Evolutionary conservation across 192 early-diverging fungal genomes (phyloP).

Genomic region (Backusella parvicylindrica): DNA sequence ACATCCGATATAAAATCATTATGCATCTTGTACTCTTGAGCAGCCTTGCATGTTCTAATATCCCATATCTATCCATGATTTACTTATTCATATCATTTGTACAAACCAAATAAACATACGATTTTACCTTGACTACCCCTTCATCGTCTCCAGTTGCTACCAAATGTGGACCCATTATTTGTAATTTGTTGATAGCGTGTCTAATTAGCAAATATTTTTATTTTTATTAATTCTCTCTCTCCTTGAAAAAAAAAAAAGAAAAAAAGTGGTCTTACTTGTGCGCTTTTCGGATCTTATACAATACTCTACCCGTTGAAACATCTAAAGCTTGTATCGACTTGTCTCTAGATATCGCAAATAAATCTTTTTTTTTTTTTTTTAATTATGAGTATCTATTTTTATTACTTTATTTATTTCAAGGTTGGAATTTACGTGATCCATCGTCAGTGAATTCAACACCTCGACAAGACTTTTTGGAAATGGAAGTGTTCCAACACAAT

Average conservation of each 20-base stretch:
- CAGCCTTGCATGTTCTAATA: constrained; percentile 65
- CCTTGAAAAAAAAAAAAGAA: background rate
- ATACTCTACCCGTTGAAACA: constrained; percentile 67
- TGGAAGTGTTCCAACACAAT: constrained; percentile 46
- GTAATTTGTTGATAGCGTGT: constrained; percentile 76
- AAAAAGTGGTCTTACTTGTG: constrained; percentile 84
- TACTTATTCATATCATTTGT: background rate
- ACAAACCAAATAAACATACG: background rate
- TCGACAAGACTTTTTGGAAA: constrained; percentile 84
- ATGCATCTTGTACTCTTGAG: constrained; percentile 78
- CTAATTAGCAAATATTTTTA: background rate
- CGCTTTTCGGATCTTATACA: constrained; percentile 68
- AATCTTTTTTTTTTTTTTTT: background rate
- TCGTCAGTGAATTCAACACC: constrained; percentile 80
- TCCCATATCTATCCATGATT: constrained; percentile 79
- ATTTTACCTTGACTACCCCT: constrained; percentile 76
- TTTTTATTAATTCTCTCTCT: background rate
- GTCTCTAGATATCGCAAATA: constrained; percentile 71
- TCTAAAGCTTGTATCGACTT: constrained; percentile 78
- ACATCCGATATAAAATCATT: constrained; percentile 93
- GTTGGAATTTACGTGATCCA: constrained; percentile 50
- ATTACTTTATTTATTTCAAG: background rate
- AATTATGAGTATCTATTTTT: background rate
- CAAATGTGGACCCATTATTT: constrained; percentile 62
- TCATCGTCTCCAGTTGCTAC: constrained; percentile 93